Evolutionary conservation across 257 asterid species (phyloP), one percentile per base, ranked within the genome.

Genomic region (Solanum gracilifrons): DNA sequence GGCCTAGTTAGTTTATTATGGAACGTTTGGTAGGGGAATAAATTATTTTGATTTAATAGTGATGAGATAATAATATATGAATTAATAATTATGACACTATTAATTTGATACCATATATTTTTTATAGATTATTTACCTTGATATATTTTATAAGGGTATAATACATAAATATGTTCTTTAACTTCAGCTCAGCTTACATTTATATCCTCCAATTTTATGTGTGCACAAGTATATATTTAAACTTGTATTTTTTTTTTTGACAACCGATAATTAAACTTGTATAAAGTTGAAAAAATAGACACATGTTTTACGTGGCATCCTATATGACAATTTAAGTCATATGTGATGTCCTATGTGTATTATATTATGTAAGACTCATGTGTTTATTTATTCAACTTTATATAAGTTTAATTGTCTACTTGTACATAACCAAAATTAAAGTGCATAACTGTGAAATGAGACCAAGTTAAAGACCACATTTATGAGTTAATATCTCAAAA

Each of bases 381-480:
- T 2, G 7, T 15, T 48, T 48, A 48, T 48, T 48, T 5, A 48
- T 51, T 51, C 9, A 51, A 51, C 4, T 51, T 46, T 16, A 51
- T 51, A 6, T 0, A 51, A 51, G 1, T 0, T 16, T 51, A 51
- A 51, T 51, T 51, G 21, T 16, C 0, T 16, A 51, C 1, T 16
- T 16, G 0, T 51, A 0, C 23, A 51, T 0, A 51, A 0, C 3
- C 3, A 51, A 51, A 51, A 0, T 51, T 51, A 0, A 48, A 48
- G 21, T 2, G 8, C 0, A 0, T 48, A 48, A 15, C 1, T 2
- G 23, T 5, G 60, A 51, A 51, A 2, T 51, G 1, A 0, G 0
- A 51, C 9, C 1, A 51, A 51, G 0, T 16, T 51, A 51, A 2
- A 48, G 1, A 5, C 3, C 23, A 15, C 60, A 48, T 48, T 0